Percentiles rank a stretch among this genome's conserved stretches.
These are phyloP conservation scores for Sporormia fimetaria DNA, from an alignment of 495 filamentous ascomycete genomes.

Conservation along the genomic window DNA sequence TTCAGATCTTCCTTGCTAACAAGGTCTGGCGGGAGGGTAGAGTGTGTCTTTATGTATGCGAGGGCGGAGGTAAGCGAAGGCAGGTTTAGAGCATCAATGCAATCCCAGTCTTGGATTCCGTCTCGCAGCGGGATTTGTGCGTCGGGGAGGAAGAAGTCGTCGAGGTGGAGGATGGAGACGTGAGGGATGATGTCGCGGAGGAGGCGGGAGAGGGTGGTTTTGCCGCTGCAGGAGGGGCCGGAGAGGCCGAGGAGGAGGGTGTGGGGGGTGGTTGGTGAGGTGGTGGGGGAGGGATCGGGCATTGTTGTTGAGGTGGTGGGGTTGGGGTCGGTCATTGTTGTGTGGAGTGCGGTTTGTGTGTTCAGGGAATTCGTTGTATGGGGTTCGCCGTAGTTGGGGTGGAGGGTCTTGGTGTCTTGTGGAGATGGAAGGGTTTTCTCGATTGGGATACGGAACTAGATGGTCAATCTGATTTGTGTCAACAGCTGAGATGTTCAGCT, in stretches of 20 bases:
- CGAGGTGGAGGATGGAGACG: conserved; percentile 75
- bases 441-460: too few species aligned
- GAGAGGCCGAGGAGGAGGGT: conserved; percentile 60
- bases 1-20: conserved; percentile 71
- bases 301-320: conserved; percentile 40
- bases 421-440: too few species aligned
- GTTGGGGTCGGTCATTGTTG: too few species aligned
- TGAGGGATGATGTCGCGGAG: conserved; percentile 34
- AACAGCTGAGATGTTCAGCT: too few species aligned
- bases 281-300: not conserved
- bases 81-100: conserved; percentile 58
- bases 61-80: conserved; percentile 50
- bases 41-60: conserved; percentile 49
- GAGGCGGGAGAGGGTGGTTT: conserved; percentile 36
- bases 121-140: conserved; percentile 47
- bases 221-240: conserved; percentile 34
- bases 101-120: conserved; percentile 79
- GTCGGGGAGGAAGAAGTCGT: conserved; percentile 84
- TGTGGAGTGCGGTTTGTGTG: too few species aligned
- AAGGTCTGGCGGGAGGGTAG: conserved; percentile 52
- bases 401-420: too few species aligned
- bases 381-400: too few species aligned
- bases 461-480: too few species aligned
- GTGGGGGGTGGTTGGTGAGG: conserved; percentile 43
- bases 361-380: too few species aligned